phyloP scores from a whole-genome alignment of 2,329 filamentous ascomycete genomes.

The Neoascochyta sp. region DNA sequence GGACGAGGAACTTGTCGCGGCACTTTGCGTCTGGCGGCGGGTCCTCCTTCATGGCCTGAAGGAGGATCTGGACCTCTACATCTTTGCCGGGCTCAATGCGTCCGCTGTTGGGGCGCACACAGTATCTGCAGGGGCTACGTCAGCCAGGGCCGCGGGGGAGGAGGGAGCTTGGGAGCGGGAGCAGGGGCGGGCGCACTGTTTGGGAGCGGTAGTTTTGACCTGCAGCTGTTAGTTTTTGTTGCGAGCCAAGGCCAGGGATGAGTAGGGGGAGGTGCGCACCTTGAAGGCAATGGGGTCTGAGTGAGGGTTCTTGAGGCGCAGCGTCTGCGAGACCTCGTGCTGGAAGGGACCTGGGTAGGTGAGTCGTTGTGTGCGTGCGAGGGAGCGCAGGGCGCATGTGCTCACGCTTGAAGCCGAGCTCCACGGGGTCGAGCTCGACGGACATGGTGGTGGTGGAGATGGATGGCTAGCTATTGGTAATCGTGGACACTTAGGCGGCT shows the following conservation, averaged over 20 bases:
- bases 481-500: conserved; percentile 14
- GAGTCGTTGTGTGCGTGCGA: conserved; percentile 10
- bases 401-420: conserved; percentile 92
- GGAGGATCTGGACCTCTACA: conserved; percentile 90
- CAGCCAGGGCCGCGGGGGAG: too few species aligned
- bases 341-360: conserved; percentile 56
- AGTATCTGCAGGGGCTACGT: conserved; percentile 65
- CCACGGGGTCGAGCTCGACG: conserved; percentile 84
- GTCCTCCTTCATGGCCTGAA: conserved; percentile 97
- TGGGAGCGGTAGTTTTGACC: conserved; percentile 99
- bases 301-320: conserved; percentile 58
- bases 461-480: conserved; percentile 28
- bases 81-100: conserved; percentile 85
- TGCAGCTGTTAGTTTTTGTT: conserved; percentile 37
- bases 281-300: conserved; percentile 62
- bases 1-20: conserved; percentile 96
- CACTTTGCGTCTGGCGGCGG: conserved; percentile 82
- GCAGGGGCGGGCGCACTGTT: conserved; percentile 72
- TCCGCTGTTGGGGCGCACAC: conserved; percentile 93
- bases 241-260: conserved; percentile 2
- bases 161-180: too few species aligned
- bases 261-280: conserved; percentile 40
- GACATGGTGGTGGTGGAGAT: conserved; percentile 63
- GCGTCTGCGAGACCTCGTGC: conserved; percentile 59
- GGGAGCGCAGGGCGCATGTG: conserved; percentile 1